Evolutionary conservation across 345 rosid species (phyloP).

Genomic region (Fremontodendron californicum): DNA sequence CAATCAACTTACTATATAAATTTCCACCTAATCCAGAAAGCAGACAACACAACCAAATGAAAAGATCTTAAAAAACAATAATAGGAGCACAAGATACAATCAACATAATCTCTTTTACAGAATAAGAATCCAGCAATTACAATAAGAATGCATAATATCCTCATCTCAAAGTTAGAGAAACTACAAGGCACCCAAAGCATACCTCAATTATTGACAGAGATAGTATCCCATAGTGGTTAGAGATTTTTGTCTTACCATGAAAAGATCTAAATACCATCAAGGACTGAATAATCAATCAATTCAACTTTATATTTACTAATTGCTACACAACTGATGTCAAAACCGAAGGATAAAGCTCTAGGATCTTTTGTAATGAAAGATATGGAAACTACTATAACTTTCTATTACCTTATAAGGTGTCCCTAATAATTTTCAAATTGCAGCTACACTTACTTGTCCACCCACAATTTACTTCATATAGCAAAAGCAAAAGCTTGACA

Average conservation of each 20-base stretch:
- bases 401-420: not conserved
- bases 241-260: not conserved
- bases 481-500: not conserved
- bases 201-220: not conserved
- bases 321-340: not conserved
- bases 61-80: not conserved
- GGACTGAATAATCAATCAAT: not conserved
- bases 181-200: not conserved
- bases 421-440: not conserved
- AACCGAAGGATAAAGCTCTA: not conserved
- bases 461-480: not conserved
- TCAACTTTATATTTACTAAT: not conserved
- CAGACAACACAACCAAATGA: not conserved
- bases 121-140: not conserved
- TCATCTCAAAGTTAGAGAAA: not conserved
- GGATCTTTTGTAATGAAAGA: not conserved
- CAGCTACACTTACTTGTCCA: not conserved
- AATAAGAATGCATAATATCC: not conserved
- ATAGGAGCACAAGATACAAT: not conserved
- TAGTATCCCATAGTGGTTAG: not conserved
- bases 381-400: not conserved
- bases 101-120: not conserved
- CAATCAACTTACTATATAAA: not conserved
- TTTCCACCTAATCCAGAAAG: constrained; percentile 5
- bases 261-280: not conserved